A percentile compares a stretch with the other conserved stretches of the same genome.
Conservation (phyloP, 31 red algal genomes). For the Pterothamnion heteromorphum region DNA sequence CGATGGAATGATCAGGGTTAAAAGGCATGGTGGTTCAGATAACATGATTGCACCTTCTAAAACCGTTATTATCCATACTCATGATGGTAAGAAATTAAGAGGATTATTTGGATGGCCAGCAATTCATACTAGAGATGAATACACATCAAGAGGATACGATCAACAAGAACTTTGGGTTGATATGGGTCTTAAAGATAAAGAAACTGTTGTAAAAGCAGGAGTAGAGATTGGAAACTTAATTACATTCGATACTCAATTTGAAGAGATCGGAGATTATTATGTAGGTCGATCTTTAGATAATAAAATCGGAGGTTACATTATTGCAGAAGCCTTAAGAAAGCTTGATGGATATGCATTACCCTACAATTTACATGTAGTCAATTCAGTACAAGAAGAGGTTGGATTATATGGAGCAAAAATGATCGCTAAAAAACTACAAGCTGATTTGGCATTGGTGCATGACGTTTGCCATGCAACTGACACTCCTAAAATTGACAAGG, state of each 20-base stretch:
- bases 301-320: conserved; percentile 41
- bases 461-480: conserved; percentile 17
- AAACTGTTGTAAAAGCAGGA: conserved; percentile 33
- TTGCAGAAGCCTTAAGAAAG: conserved; percentile 14
- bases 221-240: conserved; percentile 36
- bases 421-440: conserved; percentile 14
- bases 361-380: conserved; percentile 28
- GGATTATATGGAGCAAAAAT: conserved; percentile 34
- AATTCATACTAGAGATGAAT: conserved; percentile 28
- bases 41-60: conserved; percentile 45
- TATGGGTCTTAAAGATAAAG: conserved; percentile 19
- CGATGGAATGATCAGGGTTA: conserved; percentile 28
- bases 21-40: conserved; percentile 47
- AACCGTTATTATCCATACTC: conserved; percentile 43
- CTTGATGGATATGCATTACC: conserved; percentile 23
- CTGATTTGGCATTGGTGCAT: neutral
- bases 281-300: conserved; percentile 46
- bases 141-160: neutral
- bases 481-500: neutral
- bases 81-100: conserved; percentile 13
- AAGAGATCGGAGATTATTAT: conserved; percentile 25
- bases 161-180: conserved; percentile 33
- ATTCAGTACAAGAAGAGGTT: conserved; percentile 41
- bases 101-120: conserved; percentile 46
- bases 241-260: conserved; percentile 11